phyloP scores from a whole-genome alignment of 306 rosid species.

The Trifolium fragiferum region DNA sequence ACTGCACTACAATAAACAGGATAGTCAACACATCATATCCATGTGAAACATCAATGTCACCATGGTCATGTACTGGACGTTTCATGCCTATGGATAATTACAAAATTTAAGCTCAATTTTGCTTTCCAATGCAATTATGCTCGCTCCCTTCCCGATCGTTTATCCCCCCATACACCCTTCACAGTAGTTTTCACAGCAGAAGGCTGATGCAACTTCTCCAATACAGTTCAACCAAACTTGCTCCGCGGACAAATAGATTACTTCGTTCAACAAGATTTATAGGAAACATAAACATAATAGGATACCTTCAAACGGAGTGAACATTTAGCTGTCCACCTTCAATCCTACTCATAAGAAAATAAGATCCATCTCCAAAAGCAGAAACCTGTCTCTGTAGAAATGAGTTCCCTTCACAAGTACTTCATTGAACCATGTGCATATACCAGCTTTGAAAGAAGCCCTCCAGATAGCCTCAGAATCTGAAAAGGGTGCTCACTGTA shows the following conservation, averaged over 20 bases:
- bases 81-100: conserved; percentile 1
- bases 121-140: conserved; percentile 18
- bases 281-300: conserved; percentile 14
- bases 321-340: conserved; percentile 2
- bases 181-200: background rate
- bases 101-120: conserved; percentile 12
- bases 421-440: conserved; percentile 2
- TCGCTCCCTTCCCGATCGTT: background rate
- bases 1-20: background rate
- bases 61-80: conserved; percentile 14
- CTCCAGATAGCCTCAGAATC: background rate
- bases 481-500: conserved; percentile 1
- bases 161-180: conserved; percentile 11
- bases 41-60: background rate
- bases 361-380: conserved; percentile 27
- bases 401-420: conserved; percentile 21
- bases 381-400: conserved; percentile 17
- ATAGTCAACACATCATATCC: too few species aligned
- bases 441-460: conserved; percentile 18
- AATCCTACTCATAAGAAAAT: conserved; percentile 22
- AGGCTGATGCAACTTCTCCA: conserved; percentile 15
- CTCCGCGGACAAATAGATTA: conserved; percentile 7
- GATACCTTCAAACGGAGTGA: conserved; percentile 30
- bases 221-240: conserved; percentile 26
- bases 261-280: conserved; percentile 8